Evolutionary conservation across 2,329 filamentous ascomycete genomes (phyloP).

Genomic region (Hortaea sp.): DNA sequence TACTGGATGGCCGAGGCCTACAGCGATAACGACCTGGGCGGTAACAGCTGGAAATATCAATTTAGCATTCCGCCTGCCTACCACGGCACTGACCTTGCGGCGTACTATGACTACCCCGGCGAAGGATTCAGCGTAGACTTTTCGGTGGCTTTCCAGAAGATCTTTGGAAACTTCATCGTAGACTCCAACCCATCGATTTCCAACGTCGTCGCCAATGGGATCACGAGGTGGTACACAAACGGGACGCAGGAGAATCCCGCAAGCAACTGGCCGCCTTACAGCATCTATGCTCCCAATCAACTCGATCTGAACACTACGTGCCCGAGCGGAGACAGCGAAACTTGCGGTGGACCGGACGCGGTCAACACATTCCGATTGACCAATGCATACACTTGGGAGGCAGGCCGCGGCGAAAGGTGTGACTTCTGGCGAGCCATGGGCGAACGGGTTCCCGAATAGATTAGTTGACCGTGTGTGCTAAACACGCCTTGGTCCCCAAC

Average conservation of each 20-base stretch:
- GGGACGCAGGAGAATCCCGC: constrained; percentile 6
- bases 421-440: constrained; percentile 33
- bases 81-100: constrained; percentile 32
- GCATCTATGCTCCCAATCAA: constrained; percentile 24
- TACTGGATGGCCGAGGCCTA: constrained; percentile 48
- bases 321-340: constrained; percentile 1
- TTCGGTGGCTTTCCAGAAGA: constrained; percentile 21
- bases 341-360: constrained; percentile 22
- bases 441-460: constrained; percentile 19
- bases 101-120: constrained; percentile 24
- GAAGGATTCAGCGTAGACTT: constrained; percentile 5
- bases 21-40: constrained; percentile 10
- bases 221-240: constrained; percentile 14
- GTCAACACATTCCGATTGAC: constrained; percentile 33
- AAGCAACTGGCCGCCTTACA: constrained; percentile 20
- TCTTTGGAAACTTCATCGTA: constrained; percentile 40
- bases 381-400: constrained; percentile 40
- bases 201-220: constrained; percentile 20
- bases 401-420: constrained; percentile 36
- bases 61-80: constrained; percentile 34
- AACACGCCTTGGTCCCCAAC: not conserved
- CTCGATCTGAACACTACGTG: constrained; percentile 33
- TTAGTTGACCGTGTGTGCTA: not conserved
- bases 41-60: constrained; percentile 39
- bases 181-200: constrained; percentile 32